Percentiles rank a stretch among this genome's conserved stretches.
phyloP scores from a whole-genome alignment of 345 rosid genomes.

The Geranium rotundifolium region DNA sequence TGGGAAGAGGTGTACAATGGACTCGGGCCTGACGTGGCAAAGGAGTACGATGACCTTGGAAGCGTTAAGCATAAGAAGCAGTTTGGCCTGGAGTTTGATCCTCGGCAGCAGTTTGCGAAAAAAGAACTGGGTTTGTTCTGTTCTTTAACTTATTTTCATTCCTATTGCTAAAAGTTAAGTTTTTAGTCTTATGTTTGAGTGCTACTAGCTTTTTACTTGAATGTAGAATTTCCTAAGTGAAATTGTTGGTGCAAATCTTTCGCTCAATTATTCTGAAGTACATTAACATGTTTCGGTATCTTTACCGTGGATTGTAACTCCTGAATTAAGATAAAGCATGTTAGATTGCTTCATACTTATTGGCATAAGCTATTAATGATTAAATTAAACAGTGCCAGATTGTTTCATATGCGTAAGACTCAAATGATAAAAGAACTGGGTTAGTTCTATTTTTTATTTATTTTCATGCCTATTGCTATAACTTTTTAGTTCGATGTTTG shows the following conservation, averaged over 20 bases:
- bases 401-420: too few species aligned
- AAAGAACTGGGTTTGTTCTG: slow-evolving; percentile 24
- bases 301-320: too few species aligned
- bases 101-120: slow-evolving; percentile 11
- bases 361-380: too few species aligned
- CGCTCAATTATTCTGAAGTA: too few species aligned
- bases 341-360: too few species aligned
- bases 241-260: too few species aligned
- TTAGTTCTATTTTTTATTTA: neutral
- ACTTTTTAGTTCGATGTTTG: neutral
- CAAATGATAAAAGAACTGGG: too few species aligned
- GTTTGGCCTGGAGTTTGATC: slow-evolving; percentile 13
- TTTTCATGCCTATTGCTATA: neutral
- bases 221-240: too few species aligned
- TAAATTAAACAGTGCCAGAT: too few species aligned
- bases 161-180: neutral
- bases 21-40: slow-evolving; percentile 37
- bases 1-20: slow-evolving; percentile 48
- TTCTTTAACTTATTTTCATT: neutral
- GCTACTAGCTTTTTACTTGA: neutral
- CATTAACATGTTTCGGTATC: too few species aligned
- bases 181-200: neutral
- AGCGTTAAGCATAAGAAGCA: slow-evolving; percentile 34
- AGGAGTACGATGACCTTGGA: slow-evolving; percentile 44
- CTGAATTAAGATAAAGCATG: too few species aligned